A percentile compares a stretch with the other conserved stretches of the same genome.
Conservation (phyloP, 371 early-diverging fungal species). For the Chytridium lagenaria region DNA sequence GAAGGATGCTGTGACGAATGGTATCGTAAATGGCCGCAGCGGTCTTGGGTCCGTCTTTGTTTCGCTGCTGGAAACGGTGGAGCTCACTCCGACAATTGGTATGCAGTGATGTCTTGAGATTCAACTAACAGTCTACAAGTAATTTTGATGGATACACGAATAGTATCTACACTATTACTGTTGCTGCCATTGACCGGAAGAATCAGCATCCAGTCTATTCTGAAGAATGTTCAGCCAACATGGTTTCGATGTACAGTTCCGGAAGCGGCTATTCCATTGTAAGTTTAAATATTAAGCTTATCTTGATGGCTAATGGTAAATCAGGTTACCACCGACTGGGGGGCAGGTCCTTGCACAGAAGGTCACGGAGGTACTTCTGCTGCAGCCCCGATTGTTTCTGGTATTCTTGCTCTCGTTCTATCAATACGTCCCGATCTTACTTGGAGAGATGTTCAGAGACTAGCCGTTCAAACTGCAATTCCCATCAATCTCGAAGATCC, state of each 20-base stretch:
- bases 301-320: constrained; percentile 1
- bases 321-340: constrained; percentile 87
- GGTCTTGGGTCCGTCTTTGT: constrained; percentile 91
- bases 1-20: constrained; percentile 80
- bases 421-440: constrained; percentile 81
- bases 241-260: constrained; percentile 86
- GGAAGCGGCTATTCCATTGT: constrained; percentile 79
- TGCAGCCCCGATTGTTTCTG: constrained; percentile 94
- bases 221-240: constrained; percentile 88
- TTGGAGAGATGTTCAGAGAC: constrained; percentile 91
- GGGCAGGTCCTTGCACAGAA: constrained; percentile 70
- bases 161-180: constrained; percentile 91
- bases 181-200: constrained; percentile 84
- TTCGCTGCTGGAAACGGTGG: constrained; percentile 96
- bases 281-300: constrained; percentile 39
- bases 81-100: constrained; percentile 77
- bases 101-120: background rate
- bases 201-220: constrained; percentile 85
- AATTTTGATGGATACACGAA: constrained; percentile 98
- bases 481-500: constrained; percentile 65
- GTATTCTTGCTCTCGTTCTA: constrained; percentile 89
- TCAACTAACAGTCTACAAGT: constrained; percentile 46
- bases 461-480: constrained; percentile 79
- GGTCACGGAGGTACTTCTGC: constrained; percentile 96
- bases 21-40: constrained; percentile 80